A percentile compares a stretch with the other conserved stretches of the same genome.
phyloP scores from a whole-genome alignment of 306 rosid genomes.

The Gastrolobium bilobum region DNA sequence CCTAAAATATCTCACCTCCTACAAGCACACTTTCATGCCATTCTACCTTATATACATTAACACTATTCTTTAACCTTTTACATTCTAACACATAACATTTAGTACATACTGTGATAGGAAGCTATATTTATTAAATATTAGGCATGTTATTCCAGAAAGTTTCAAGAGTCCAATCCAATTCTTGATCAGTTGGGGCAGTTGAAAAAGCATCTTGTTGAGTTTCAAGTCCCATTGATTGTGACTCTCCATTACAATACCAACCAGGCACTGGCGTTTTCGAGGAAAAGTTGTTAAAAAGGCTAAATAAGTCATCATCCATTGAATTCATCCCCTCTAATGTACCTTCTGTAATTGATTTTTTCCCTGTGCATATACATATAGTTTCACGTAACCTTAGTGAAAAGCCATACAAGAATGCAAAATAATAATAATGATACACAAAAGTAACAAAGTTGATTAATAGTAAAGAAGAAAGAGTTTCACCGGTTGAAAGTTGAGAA shows the following conservation, averaged over 20 bases:
- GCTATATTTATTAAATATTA: conserved; percentile 44
- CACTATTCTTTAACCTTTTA: conserved; percentile 36
- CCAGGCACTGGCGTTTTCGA: conserved; percentile 59
- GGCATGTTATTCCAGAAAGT: conserved; percentile 67
- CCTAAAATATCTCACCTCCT: conserved; percentile 3
- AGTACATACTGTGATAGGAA: not conserved
- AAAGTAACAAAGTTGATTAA: not conserved
- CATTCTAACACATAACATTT: not conserved
- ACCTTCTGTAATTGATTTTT: conserved; percentile 50
- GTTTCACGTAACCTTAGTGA: not conserved
- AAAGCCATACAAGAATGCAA: not conserved
- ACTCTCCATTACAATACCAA: conserved; percentile 60
- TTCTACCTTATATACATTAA: not conserved
- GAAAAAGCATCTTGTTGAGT: conserved; percentile 35
- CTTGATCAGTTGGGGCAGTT: conserved; percentile 20
- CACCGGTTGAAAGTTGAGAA: conserved; percentile 58
- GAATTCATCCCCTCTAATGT: conserved; percentile 53
- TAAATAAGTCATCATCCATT: conserved; percentile 68
- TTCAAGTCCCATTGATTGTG: conserved; percentile 39
- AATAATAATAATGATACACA: not conserved
- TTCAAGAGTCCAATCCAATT: conserved; percentile 45
- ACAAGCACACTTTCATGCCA: not conserved
- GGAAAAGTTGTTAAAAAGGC: conserved; percentile 69
- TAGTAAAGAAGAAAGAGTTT: conserved; percentile 9
- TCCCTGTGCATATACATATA: conserved; percentile 42